These are phyloP conservation scores for Fusarium compactum DNA, from an alignment of 2,329 filamentous ascomycete genomes.

Conservation along the genomic window DNA sequence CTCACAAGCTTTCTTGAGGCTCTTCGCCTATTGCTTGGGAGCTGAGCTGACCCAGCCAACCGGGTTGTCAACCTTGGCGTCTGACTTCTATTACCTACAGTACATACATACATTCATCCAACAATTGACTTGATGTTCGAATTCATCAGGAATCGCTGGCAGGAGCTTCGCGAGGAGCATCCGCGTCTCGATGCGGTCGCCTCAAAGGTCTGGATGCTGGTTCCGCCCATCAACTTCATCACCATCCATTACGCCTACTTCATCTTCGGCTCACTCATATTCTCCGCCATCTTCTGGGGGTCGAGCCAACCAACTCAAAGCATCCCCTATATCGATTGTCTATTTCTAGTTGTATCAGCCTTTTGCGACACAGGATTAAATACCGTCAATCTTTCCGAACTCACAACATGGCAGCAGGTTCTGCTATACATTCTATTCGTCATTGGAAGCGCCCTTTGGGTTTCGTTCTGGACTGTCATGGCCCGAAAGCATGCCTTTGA, in stretches of 20 bases:
- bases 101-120: background rate
- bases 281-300: conserved; percentile 71
- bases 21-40: conserved; percentile 20
- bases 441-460: conserved; percentile 74
- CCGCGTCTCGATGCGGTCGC: conserved; percentile 23
- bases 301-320: conserved; percentile 63
- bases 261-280: conserved; percentile 64
- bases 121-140: conserved; percentile 33
- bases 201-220: conserved; percentile 1
- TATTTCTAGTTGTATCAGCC: conserved; percentile 75
- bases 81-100: conserved; percentile 4
- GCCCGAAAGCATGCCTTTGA: conserved; percentile 73
- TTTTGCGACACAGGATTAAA: conserved; percentile 77
- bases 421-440: conserved; percentile 74
- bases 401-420: conserved; percentile 77
- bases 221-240: conserved; percentile 69
- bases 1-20: conserved; percentile 9
- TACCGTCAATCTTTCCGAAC: conserved; percentile 71
- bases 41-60: conserved; percentile 24
- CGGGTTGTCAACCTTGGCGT: conserved; percentile 27
- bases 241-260: conserved; percentile 77
- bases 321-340: conserved; percentile 71
- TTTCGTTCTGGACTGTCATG: conserved; percentile 73
- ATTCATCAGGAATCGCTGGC: conserved; percentile 38
- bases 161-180: conserved; percentile 40